phyloP scores from a whole-genome alignment of 2,329 filamentous ascomycete species.

The Cytospora schulzeri region DNA sequence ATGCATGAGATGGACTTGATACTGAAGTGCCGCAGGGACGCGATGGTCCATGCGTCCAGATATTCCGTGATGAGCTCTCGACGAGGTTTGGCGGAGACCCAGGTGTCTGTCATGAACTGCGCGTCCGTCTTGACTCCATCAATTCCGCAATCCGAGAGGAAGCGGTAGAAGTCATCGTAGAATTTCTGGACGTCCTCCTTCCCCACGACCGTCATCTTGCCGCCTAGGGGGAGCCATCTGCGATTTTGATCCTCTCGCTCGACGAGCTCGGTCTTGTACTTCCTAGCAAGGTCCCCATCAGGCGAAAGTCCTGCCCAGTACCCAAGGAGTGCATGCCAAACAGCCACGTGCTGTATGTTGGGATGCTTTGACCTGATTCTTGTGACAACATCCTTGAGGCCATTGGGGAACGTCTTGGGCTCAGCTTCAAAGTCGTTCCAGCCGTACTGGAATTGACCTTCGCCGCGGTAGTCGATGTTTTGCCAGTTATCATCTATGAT shows the following conservation, averaged over 20 bases:
- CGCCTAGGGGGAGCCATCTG: conserved; percentile 54
- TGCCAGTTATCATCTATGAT: conserved; percentile 99
- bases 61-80: conserved; percentile 73
- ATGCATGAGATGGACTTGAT: conserved; percentile 87
- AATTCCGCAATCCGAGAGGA: conserved; percentile 72
- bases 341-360: conserved; percentile 79
- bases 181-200: conserved; percentile 73
- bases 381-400: conserved; percentile 70
- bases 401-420: conserved; percentile 73
- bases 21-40: conserved; percentile 76
- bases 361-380: conserved; percentile 70
- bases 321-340: conserved; percentile 87
- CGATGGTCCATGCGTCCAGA: conserved; percentile 82
- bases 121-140: conserved; percentile 92
- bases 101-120: conserved; percentile 84
- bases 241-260: conserved; percentile 51
- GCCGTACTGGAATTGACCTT: conserved; percentile 58
- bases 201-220: conserved; percentile 72
- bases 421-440: conserved; percentile 91
- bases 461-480: conserved; percentile 59
- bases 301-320: conserved; percentile 92
- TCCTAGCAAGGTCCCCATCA: conserved; percentile 69
- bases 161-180: conserved; percentile 90
- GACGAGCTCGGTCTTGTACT: conserved; percentile 74
- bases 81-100: conserved; percentile 69